Percentiles rank a stretch among this genome's conserved stretches.
Evolutionary conservation across 176 grass and related monocot genomes (phyloP).

Genomic region (Ananas comosus): DNA sequence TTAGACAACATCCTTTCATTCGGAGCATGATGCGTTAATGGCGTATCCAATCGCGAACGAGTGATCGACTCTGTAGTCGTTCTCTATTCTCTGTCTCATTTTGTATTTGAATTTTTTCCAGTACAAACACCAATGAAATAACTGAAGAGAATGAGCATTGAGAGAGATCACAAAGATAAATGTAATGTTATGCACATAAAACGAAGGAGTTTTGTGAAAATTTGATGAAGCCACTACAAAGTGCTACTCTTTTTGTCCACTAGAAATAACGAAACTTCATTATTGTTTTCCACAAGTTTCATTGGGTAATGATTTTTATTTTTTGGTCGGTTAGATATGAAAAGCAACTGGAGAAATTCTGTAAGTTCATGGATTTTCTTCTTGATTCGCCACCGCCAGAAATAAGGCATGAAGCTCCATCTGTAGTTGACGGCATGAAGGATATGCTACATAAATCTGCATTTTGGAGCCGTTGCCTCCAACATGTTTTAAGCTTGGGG

Average conservation of each 20-base stretch:
- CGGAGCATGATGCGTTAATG: no score
- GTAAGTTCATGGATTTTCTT: constrained; percentile 88
- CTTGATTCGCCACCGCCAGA: constrained; percentile 73
- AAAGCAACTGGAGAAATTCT: constrained; percentile 70
- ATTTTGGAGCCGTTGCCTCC: constrained; percentile 70
- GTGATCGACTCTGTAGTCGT: no score
- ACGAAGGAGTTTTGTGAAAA: no score
- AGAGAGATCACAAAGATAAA: neutral
- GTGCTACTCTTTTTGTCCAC: neutral
- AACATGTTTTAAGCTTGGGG: constrained; percentile 46
- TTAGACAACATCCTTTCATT: neutral
- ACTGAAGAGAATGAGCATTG: neutral
- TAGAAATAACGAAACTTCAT: no score
- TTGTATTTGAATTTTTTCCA: no score
- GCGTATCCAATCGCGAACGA: no score
- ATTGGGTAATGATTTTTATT: constrained; percentile 6
- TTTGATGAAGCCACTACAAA: no score
- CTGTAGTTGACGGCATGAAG: constrained; percentile 61
- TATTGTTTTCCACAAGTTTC: neutral
- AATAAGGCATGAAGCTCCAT: constrained; percentile 35
- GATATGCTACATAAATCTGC: constrained; percentile 61
- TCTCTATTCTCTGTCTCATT: no score
- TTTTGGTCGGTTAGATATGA: constrained; percentile 53
- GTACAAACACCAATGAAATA: no score
- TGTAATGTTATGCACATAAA: neutral